Conservation (phyloP, 2,329 filamentous ascomycete species). For the Claviceps citrina region DNA sequence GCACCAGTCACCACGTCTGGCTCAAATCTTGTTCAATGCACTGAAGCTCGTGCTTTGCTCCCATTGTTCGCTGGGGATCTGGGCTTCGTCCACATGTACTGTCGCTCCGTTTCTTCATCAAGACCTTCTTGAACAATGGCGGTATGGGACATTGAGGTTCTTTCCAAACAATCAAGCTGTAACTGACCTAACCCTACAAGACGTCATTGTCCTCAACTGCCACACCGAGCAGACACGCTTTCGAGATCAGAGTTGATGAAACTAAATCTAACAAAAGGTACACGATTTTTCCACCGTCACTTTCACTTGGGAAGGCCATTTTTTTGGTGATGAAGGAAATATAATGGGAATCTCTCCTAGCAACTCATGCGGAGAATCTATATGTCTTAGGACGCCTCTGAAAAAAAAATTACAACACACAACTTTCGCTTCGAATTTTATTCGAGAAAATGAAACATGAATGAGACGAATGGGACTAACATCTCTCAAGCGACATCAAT, state of each 20-base stretch:
- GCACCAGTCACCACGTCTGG: neutral
- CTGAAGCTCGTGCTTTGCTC: neutral
- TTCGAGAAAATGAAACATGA: neutral
- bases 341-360: constrained; percentile 99
- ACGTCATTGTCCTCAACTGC: constrained; percentile 15
- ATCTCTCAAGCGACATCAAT: constrained; percentile 66
- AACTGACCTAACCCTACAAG: neutral
- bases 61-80: neutral
- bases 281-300: constrained; percentile 20
- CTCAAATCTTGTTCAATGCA: neutral
- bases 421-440: no score
- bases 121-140: neutral
- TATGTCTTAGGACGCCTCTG: constrained; percentile 23
- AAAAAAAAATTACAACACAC: no score
- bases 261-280: constrained; percentile 85
- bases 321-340: constrained; percentile 60
- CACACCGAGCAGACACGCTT: constrained; percentile 55
- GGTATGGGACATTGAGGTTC: neutral
- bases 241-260: constrained; percentile 69
- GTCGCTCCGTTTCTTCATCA: neutral
- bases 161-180: neutral
- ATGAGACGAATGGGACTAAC: constrained; percentile 13
- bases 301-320: neutral
- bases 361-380: constrained; percentile 73
- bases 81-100: neutral